These are phyloP conservation scores for Saccharomyces hybrid DNA, from an alignment of 1,139 yeast genomes.

Conservation along the genomic window DNA sequence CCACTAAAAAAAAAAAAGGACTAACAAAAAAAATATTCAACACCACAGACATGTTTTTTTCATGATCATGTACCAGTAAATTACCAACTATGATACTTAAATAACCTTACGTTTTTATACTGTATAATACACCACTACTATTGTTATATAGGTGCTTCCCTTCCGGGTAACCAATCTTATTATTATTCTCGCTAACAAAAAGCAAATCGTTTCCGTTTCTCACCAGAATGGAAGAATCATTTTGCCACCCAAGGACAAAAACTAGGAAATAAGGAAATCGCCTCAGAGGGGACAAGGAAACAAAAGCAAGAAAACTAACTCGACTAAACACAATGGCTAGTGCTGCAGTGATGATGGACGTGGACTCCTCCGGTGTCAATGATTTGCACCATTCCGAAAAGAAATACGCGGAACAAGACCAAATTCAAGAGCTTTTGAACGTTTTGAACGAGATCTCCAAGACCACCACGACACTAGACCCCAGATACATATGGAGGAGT, in stretches of 20 bases:
- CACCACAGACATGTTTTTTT: not conserved
- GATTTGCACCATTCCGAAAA: slow-evolving; percentile 15
- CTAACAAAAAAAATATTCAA: not conserved
- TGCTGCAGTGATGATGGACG: not conserved
- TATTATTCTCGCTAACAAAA: not conserved
- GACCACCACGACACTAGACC: slow-evolving; percentile 73
- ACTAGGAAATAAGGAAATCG: not conserved
- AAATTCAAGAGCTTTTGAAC: slow-evolving; percentile 28
- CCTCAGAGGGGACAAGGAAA: not conserved
- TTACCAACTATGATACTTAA: not conserved
- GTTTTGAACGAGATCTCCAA: slow-evolving; percentile 37
- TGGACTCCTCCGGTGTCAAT: not conserved
- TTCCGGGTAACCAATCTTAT: not conserved
- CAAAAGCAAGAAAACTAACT: not conserved
- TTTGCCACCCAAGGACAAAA: not conserved
- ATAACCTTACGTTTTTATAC: not conserved
- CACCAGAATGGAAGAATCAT: not conserved
- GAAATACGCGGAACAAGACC: slow-evolving; percentile 21
- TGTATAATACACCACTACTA: not conserved
- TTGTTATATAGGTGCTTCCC: not conserved
- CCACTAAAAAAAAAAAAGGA: not conserved
- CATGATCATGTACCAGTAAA: not conserved
- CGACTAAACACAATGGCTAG: not conserved
- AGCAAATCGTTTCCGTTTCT: not conserved
- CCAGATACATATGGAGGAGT: slow-evolving; percentile 78